Percentiles rank a stretch among this genome's conserved stretches.
Conservation (phyloP, 495 filamentous ascomycete genomes). For the Hypoxylon lienhwacheense region DNA sequence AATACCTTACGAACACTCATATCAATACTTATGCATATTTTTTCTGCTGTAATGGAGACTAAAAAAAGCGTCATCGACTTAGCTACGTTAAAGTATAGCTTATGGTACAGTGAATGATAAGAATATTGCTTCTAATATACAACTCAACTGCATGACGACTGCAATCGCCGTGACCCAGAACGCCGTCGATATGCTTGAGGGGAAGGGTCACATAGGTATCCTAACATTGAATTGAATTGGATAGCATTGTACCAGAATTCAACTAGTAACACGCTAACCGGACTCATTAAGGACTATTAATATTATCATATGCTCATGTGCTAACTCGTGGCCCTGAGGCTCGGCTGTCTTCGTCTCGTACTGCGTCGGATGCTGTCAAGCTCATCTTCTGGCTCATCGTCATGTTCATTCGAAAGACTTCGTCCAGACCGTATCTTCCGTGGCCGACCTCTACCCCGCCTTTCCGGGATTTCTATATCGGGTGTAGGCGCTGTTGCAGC, state of each 20-base stretch:
- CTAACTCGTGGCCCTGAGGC: constrained; percentile 19
- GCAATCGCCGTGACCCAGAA: constrained; percentile 19
- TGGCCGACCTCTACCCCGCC: constrained; percentile 19
- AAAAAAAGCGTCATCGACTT: too few relatives aligned
- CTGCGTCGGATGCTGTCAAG: constrained; percentile 16
- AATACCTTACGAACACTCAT: too few relatives aligned
- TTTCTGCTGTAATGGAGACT: too few relatives aligned
- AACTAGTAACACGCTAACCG: not conserved
- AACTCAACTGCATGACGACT: constrained; percentile 5
- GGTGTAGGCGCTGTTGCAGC: not conserved
- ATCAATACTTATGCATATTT: too few relatives aligned
- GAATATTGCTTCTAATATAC: constrained; percentile 14
- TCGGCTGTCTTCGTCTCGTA: constrained; percentile 22
- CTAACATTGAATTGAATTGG: not conserved
- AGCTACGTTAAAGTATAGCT: not conserved
- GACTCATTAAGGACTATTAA: not conserved
- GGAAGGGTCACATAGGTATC: constrained; percentile 6
- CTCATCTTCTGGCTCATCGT: constrained; percentile 8
- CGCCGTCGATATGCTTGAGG: constrained; percentile 17
- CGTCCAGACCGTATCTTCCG: not conserved
- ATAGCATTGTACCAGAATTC: not conserved
- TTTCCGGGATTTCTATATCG: constrained; percentile 14
- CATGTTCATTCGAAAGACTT: not conserved
- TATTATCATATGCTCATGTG: not conserved
- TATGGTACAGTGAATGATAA: too few relatives aligned